These are phyloP conservation scores for Guadua angustifolia DNA, from an alignment of 176 grass and related monocot genomes.

Conservation along the genomic window DNA sequence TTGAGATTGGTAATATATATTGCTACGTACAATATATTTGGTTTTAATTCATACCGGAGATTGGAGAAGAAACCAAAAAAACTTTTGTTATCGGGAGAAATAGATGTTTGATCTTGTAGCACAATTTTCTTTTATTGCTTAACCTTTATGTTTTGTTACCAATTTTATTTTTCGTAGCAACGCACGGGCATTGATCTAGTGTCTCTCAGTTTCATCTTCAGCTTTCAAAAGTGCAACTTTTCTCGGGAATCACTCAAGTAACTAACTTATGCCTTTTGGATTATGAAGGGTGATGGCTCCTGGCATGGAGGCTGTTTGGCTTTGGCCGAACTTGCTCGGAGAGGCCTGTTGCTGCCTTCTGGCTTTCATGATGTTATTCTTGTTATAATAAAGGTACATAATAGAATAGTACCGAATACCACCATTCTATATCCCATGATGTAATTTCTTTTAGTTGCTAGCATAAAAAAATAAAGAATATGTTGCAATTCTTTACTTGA, in stretches of 20 bases:
- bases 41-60: too few relatives aligned
- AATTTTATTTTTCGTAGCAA: too few relatives aligned
- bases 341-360: conserved; percentile 84
- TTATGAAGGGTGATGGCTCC: conserved; percentile 86
- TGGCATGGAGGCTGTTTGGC: conserved; percentile 99
- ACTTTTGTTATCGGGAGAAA: too few relatives aligned
- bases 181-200: too few relatives aligned
- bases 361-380: conserved; percentile 86
- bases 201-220: conserved; percentile 25
- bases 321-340: conserved; percentile 91
- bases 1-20: too few relatives aligned
- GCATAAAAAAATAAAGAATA: background rate
- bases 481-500: conserved; percentile 6
- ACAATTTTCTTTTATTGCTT: too few relatives aligned
- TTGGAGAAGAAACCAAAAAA: too few relatives aligned
- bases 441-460: background rate
- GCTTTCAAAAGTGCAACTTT: conserved; percentile 39
- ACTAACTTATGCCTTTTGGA: conserved; percentile 32
- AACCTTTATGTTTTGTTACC: too few relatives aligned
- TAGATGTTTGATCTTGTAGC: too few relatives aligned
- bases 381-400: conserved; percentile 74
- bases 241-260: conserved; percentile 16
- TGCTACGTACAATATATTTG: too few relatives aligned
- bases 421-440: background rate
- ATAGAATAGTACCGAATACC: conserved; percentile 6